These are phyloP conservation scores for Quambalaria eucalypti DNA, from an alignment of 1,284 basidiomycete genomes.

Conservation along the genomic window DNA sequence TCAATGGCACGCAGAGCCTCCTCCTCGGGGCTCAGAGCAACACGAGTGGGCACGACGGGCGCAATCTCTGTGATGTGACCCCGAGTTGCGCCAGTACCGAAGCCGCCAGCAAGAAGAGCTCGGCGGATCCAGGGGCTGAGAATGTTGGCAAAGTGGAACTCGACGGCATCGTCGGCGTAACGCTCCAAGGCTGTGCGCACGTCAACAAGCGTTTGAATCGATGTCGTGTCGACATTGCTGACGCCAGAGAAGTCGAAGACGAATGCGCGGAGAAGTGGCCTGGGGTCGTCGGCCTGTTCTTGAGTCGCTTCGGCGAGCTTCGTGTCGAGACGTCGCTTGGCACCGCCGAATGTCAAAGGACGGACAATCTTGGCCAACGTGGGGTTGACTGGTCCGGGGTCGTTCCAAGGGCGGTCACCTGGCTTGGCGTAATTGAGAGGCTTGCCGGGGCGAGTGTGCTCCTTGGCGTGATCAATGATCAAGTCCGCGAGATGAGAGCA, in stretches of 20 bases:
- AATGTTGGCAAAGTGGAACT: conserved; percentile 81
- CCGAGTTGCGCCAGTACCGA: conserved; percentile 21
- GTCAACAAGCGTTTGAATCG: conserved; percentile 82
- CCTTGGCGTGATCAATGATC: conserved; percentile 73
- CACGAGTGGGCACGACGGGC: conserved; percentile 60
- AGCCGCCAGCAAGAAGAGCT: conserved; percentile 30
- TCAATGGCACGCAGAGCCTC: background rate
- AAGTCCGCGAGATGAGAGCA: conserved; percentile 66
- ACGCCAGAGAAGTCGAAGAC: conserved; percentile 84
- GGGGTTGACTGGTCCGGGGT: conserved; percentile 54
- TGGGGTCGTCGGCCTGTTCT: conserved; percentile 51
- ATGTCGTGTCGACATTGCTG: conserved; percentile 61
- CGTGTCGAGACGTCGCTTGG: conserved; percentile 7
- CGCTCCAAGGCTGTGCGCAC: conserved; percentile 74
- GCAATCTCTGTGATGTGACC: conserved; percentile 25
- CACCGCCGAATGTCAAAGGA: conserved; percentile 17
- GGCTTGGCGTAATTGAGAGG: conserved; percentile 42
- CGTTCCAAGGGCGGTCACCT: conserved; percentile 85
- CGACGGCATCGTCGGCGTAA: conserved; percentile 68
- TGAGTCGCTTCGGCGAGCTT: conserved; percentile 47
- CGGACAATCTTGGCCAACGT: conserved; percentile 19
- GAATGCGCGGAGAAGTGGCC: conserved; percentile 65
- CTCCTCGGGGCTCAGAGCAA: conserved; percentile 3
- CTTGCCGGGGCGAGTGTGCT: conserved; percentile 65
- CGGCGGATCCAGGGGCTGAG: conserved; percentile 83